Conservation (phyloP, 495 filamentous ascomycete genomes). For the Xylaria castorea region DNA sequence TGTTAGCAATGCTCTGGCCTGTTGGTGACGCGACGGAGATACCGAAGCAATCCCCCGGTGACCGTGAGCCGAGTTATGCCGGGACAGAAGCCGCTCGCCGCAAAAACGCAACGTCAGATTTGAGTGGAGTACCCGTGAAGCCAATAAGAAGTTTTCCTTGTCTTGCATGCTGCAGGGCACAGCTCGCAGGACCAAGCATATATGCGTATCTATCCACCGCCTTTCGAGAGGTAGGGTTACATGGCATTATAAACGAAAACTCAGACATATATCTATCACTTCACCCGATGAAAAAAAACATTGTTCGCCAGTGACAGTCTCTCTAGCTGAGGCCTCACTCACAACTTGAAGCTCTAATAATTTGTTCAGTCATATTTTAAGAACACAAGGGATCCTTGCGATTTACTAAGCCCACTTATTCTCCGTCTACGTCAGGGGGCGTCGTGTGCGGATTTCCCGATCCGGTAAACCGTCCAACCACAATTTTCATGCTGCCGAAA, state of each 20-base stretch:
- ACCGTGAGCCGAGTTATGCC: conserved; percentile 11
- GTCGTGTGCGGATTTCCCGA: conserved; percentile 11
- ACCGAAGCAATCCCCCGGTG: conserved; percentile 1
- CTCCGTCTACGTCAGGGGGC: conserved; percentile 9
- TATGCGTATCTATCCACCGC: not conserved
- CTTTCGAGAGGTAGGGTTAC: not conserved
- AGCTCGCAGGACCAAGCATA: not conserved
- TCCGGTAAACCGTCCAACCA: conserved; percentile 7
- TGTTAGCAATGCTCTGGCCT: not conserved
- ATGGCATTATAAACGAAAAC: not conserved
- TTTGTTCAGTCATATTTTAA: conserved; percentile 6
- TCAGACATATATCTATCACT: not conserved
- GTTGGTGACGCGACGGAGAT: conserved; percentile 4
- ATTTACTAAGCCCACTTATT: not conserved
- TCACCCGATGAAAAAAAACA: not conserved
- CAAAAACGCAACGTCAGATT: not conserved
- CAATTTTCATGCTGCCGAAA: not conserved
- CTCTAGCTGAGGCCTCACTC: not conserved
- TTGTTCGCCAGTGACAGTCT: not conserved
- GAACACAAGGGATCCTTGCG: not conserved
- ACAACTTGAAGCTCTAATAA: not conserved
- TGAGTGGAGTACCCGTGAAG: not conserved
- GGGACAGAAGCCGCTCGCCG: not conserved
- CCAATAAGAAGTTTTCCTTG: conserved; percentile 2
- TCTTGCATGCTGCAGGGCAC: not conserved